phyloP scores from a whole-genome alignment of 2,329 filamentous ascomycete species.

The Hirsutella minnesotensis region DNA sequence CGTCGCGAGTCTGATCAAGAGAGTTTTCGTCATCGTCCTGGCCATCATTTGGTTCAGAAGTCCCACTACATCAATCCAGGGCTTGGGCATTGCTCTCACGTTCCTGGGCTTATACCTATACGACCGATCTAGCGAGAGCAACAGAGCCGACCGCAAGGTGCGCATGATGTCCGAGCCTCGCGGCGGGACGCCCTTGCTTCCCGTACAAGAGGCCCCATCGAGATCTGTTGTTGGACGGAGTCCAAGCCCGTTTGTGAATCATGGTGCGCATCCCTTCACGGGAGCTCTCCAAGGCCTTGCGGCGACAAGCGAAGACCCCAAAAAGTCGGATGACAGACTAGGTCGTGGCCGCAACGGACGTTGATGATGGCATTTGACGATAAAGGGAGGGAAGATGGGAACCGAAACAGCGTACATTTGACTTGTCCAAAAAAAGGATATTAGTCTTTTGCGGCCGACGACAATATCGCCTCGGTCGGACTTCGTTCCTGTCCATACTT shows the following conservation, averaged over 20 bases:
- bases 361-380: conserved; percentile 14
- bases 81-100: conserved; percentile 73
- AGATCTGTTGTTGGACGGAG: not conserved
- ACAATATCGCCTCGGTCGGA: not conserved
- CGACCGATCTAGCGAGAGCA: conserved; percentile 79
- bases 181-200: conserved; percentile 45
- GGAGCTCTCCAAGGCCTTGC: conserved; percentile 31
- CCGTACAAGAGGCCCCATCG: conserved; percentile 38
- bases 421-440: too few species aligned
- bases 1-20: conserved; percentile 89
- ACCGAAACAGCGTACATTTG: too few species aligned
- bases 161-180: conserved; percentile 42
- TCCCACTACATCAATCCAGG: conserved; percentile 73
- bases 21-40: conserved; percentile 91
- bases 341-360: conserved; percentile 26
- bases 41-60: conserved; percentile 95
- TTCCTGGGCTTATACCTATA: conserved; percentile 92
- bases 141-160: conserved; percentile 75
- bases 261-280: conserved; percentile 27
- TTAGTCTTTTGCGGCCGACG: not conserved
- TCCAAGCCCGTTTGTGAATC: conserved; percentile 1
- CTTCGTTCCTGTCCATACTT: not conserved
- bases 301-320: conserved; percentile 31
- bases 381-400: too few species aligned
- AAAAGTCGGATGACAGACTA: conserved; percentile 42